Evolutionary conservation across 495 filamentous ascomycete species (phyloP).

Genomic region (Tetracladium marchalianum): DNA sequence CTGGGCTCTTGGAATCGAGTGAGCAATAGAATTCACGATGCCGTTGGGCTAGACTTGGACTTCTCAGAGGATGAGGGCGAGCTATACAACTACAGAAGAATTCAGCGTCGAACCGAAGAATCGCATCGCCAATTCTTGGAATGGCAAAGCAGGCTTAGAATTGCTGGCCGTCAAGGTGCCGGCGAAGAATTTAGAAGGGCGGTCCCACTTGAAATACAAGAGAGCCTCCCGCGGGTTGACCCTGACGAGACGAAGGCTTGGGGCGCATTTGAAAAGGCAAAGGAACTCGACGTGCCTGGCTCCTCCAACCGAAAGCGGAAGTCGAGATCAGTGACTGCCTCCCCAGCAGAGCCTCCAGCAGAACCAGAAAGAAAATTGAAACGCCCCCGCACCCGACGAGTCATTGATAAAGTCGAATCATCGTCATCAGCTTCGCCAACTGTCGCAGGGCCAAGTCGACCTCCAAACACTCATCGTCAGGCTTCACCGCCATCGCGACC

Average conservation of each 20-base stretch:
- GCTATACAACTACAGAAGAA: slow-evolving; percentile 35
- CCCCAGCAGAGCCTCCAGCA: slow-evolving; percentile 51
- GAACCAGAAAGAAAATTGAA: slow-evolving; percentile 73
- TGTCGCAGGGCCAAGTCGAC: slow-evolving; percentile 23
- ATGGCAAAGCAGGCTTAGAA: slow-evolving; percentile 72
- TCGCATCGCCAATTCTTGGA: slow-evolving; percentile 56
- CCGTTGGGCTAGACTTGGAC: slow-evolving; percentile 71
- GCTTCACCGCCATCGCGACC: slow-evolving; percentile 23
- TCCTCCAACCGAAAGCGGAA: slow-evolving; percentile 59
- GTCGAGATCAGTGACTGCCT: slow-evolving; percentile 58
- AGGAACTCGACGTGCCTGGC: slow-evolving; percentile 48
- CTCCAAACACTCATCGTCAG: slow-evolving; percentile 11
- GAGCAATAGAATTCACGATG: slow-evolving; percentile 37
- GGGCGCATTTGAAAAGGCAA: slow-evolving; percentile 79
- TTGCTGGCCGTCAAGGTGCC: slow-evolving; percentile 68
- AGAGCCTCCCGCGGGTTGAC: slow-evolving; percentile 21
- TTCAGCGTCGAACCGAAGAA: slow-evolving; percentile 48
- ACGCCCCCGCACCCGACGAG: slow-evolving; percentile 62
- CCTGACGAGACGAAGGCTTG: slow-evolving; percentile 74
- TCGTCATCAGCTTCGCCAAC: slow-evolving; percentile 31
- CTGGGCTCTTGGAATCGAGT: slow-evolving; percentile 45
- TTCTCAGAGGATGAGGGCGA: slow-evolving; percentile 76
- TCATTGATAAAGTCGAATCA: slow-evolving; percentile 39
- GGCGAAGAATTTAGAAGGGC: slow-evolving; percentile 51
- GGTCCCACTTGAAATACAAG: slow-evolving; percentile 15